A percentile compares a stretch with the other conserved stretches of the same genome.
These are phyloP conservation scores for Pisolithus thermaeus DNA, from an alignment of 1,284 basidiomycete species.

Conservation along the genomic window DNA sequence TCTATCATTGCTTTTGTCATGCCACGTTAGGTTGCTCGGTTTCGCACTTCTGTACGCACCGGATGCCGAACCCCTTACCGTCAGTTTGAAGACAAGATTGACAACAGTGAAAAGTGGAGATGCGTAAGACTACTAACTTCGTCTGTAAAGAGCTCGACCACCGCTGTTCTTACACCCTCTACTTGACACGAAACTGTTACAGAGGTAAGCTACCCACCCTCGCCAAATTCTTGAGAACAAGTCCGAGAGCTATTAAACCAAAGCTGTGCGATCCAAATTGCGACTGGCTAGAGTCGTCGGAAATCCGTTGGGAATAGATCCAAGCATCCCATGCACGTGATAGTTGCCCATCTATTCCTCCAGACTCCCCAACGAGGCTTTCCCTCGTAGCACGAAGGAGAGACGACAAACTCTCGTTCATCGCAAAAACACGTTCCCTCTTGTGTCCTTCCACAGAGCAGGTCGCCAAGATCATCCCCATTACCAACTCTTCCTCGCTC, in stretches of 20 bases:
- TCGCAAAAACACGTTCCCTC: slow-evolving; percentile 52
- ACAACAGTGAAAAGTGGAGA: no score
- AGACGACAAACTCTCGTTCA: slow-evolving; percentile 51
- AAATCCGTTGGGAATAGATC: slow-evolving; percentile 33
- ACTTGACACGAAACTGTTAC: background rate
- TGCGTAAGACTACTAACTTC: no score
- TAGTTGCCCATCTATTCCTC: slow-evolving; percentile 39
- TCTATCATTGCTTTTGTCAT: no score
- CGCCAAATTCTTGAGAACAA: slow-evolving; percentile 56
- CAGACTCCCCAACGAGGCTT: slow-evolving; percentile 35
- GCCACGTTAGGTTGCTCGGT: no score
- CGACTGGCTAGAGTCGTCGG: background rate
- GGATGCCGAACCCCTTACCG: no score
- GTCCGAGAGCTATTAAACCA: slow-evolving; percentile 54
- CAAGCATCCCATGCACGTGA: slow-evolving; percentile 59
- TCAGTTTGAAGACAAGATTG: no score
- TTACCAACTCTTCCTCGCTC: slow-evolving; percentile 66
- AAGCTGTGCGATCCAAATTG: slow-evolving; percentile 62
- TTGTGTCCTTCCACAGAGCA: slow-evolving; percentile 56
- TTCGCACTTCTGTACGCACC: no score
- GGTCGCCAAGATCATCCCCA: slow-evolving; percentile 67
- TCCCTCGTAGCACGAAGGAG: slow-evolving; percentile 50
- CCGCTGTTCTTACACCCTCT: no score
- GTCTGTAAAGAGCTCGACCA: no score
- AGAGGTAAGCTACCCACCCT: slow-evolving; percentile 28